These are phyloP conservation scores for Zygoascus biomembranicola DNA, from an alignment of 805 yeast species.

Conservation along the genomic window DNA sequence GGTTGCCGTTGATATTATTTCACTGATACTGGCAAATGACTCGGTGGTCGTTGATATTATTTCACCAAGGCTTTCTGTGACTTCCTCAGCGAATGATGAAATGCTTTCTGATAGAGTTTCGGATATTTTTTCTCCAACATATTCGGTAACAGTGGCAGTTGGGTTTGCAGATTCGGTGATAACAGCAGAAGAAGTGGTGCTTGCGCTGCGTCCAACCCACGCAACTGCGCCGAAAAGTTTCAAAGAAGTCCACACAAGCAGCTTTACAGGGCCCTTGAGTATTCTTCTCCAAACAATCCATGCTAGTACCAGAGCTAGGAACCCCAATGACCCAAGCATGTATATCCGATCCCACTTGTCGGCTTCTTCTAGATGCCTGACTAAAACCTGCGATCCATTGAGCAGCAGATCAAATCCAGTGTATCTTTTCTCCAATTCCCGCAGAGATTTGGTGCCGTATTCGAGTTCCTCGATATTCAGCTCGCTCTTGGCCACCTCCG, in stretches of 20 bases:
- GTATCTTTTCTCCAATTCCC: constrained; percentile 28
- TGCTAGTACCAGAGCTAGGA: constrained; percentile 27
- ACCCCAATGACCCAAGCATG: constrained; percentile 31
- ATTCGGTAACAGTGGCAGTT: too few relatives aligned
- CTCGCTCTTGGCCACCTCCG: constrained; percentile 30
- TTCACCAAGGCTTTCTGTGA: too few relatives aligned
- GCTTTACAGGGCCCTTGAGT: constrained; percentile 28
- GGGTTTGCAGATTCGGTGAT: too few relatives aligned
- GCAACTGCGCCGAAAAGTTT: constrained; percentile 13
- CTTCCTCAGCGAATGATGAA: too few relatives aligned
- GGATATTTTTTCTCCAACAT: neutral
- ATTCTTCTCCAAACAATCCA: constrained; percentile 34
- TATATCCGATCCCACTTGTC: constrained; percentile 31
- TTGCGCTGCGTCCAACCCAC: neutral
- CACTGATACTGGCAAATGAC: too few relatives aligned
- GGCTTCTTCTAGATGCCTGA: constrained; percentile 32
- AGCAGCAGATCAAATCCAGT: constrained; percentile 30
- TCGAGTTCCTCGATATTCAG: constrained; percentile 33
- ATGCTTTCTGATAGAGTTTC: too few relatives aligned
- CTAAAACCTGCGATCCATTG: constrained; percentile 29
- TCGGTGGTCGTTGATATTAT: too few relatives aligned
- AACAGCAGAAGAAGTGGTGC: too few relatives aligned
- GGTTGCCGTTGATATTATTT: too few relatives aligned
- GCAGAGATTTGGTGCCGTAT: constrained; percentile 26
- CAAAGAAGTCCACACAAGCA: constrained; percentile 25